Evolutionary conservation across 2,329 filamentous ascomycete genomes (phyloP), one percentile per base, ranked within the genome.

Genomic region (Fusarium burgessii): DNA sequence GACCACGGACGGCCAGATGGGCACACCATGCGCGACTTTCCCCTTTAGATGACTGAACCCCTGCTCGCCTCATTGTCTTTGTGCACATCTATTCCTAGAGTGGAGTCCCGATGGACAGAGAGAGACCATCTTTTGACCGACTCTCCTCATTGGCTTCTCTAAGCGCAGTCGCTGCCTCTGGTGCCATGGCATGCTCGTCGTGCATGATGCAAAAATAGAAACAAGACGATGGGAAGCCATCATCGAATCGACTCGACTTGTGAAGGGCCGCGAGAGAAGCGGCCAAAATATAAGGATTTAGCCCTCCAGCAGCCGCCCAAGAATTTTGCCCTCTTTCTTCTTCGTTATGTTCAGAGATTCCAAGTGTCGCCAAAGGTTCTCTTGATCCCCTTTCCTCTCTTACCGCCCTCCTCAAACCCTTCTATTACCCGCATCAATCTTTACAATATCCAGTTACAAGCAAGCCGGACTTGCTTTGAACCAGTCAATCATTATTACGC

Each of bases 401-500:
- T 81, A 77, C 75, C 72, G 75, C 75, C 74, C 76, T 75, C 78
- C 78, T 77, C 77, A 77, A 76, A 75, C 73, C 74, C 75, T 72
- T 73, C 76, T 78, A 54, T 68, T 73, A 76, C 78, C 32, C 47
- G 32, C 32, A 51, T 51, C 47, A 51, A 51, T 38, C 68, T 75
- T 74, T 62, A 56, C 75, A 64, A 74, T 73, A 75, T 82, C 74
- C 79, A 79, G 80, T 83, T 78, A 83, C 84, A 80, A 79, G 85
- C 86, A 88, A 89, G 87, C 87, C 78, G 87, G 87, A 82, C 87
- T 89, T 89, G 87, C 86, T 86, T 81, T 77, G 79, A 85, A 82
- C 82, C 81, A 82, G 81, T 83, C 85, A 84, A 81, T 87, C 84
- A 81, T 83, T 77, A 81, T 83, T 76, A 62, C 64, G 57, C 66